Evolutionary conservation across 768 basidiomycete species (phyloP), one percentile per base, ranked within the genome.

Genomic region (Galerina marginata): DNA sequence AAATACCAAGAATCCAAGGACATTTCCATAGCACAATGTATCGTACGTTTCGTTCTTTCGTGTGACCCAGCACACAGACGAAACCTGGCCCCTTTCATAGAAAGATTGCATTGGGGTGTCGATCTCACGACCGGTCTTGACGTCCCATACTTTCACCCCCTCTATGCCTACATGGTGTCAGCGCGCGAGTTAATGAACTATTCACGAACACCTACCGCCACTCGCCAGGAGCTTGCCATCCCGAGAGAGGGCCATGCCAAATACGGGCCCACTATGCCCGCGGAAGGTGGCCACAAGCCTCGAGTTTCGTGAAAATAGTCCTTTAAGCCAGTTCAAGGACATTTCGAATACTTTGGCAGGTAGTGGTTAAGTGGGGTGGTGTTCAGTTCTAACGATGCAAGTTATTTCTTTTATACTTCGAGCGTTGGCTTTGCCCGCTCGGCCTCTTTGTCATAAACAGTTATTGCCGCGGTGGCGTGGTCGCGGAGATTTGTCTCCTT

Each of bases 221-320:
- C 68, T 69, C 4, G 60, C 67, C 7, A 69, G 44, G 10, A 67
- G 44, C 36, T 62, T 62, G 39, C 68, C 67, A 20, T 54, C 63
- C 6, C 55, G 50, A 4, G 62, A 69, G 43, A 69, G 47, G 40
- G 67, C 67, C 12, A 69, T 23, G 54, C 59, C 52, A 33, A 57
- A 50, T 36, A 67, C 60, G 14, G 56, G 58, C 10, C 56, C 60
- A 1, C 38, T 39, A 49, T 50, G 67, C n/a, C 49, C 55, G 36
- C 50, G 51, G 37, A 62, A 51, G 45, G 59, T 65, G 5, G 43
- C 37, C 15, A 58, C 23, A 12, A 62, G 56, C 6, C 16, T 9
- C 15, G 16, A 37, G 25, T 10, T 12, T 7, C 47, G 15, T 14
- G 26, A 6, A n/a, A 48, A 48, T 9, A 48, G 20, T 26, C 3